These are phyloP conservation scores for Physcia stellaris DNA, from an alignment of 495 filamentous ascomycete species.

Conservation along the genomic window DNA sequence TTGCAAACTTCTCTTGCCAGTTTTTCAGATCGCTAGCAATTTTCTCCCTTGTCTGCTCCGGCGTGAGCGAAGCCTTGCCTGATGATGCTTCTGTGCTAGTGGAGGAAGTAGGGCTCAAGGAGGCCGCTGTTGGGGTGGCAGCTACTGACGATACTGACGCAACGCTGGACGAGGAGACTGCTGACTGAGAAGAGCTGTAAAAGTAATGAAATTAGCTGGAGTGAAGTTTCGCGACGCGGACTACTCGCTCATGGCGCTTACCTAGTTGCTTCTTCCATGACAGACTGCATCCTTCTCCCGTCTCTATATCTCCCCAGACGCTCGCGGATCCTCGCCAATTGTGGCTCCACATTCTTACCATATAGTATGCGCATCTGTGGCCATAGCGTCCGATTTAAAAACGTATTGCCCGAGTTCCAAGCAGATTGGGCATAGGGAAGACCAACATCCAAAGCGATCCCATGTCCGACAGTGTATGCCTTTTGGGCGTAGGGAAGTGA, in stretches of 20 bases:
- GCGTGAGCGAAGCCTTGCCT: slow-evolving; percentile 20
- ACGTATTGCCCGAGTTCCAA: slow-evolving; percentile 50
- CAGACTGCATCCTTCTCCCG: slow-evolving; percentile 44
- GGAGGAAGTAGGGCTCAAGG: slow-evolving; percentile 12
- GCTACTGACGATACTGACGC: slow-evolving; percentile 20
- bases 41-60: slow-evolving; percentile 45
- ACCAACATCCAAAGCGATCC: slow-evolving; percentile 54
- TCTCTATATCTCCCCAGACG: slow-evolving; percentile 74
- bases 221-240: too few relatives aligned
- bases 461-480: slow-evolving; percentile 49
- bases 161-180: slow-evolving; percentile 14
- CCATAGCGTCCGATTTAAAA: slow-evolving; percentile 63
- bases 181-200: slow-evolving; percentile 6
- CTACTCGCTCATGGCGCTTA: too few relatives aligned
- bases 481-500: slow-evolving; percentile 61
- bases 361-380: slow-evolving; percentile 68
- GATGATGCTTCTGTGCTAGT: slow-evolving; percentile 16
- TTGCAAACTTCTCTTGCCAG: slow-evolving; percentile 79
- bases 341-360: slow-evolving; percentile 84
- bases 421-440: slow-evolving; percentile 58
- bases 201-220: too few relatives aligned
- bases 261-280: slow-evolving; percentile 41
- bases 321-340: slow-evolving; percentile 83
- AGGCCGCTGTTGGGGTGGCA: slow-evolving; percentile 13
- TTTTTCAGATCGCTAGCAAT: slow-evolving; percentile 62